phyloP scores from a whole-genome alignment of 129 eudicot genomes.

The Rutidosis leptorrhynchoides region DNA sequence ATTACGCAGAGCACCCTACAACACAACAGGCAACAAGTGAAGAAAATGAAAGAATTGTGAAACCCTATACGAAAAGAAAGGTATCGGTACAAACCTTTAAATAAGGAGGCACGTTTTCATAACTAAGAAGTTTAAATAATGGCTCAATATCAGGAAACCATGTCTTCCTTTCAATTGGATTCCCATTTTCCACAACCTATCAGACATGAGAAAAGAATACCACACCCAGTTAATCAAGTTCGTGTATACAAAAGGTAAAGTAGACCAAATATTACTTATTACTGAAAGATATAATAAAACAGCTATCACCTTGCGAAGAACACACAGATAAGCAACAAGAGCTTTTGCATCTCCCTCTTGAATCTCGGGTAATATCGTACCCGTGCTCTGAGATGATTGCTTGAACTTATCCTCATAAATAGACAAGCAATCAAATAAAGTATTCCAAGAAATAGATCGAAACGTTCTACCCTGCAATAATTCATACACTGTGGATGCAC shows the following conservation, averaged over 20 bases:
- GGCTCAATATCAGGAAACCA: conserved; percentile 99
- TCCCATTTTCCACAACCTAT: conserved; percentile 88
- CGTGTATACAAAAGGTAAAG: neutral
- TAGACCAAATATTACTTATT: conserved; percentile 2
- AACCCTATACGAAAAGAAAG: conserved; percentile 4
- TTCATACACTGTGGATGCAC: conserved; percentile 86
- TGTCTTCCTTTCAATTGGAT: conserved; percentile 71
- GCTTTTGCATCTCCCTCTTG: conserved; percentile 98
- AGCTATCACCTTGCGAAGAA: conserved; percentile 66
- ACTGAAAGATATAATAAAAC: conserved; percentile 2
- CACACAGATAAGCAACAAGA: conserved; percentile 82
- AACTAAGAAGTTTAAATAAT: conserved; percentile 91
- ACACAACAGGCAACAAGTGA: conserved; percentile 14
- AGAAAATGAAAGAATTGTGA: neutral
- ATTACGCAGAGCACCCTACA: conserved; percentile 88
- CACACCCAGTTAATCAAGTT: conserved; percentile 1
- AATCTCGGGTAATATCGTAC: conserved; percentile 73
- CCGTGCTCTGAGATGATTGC: conserved; percentile 64
- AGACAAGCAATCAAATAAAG: conserved; percentile 79
- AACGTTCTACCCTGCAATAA: conserved; percentile 82
- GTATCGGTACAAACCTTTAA: conserved; percentile 54
- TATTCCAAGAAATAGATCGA: conserved; percentile 83
- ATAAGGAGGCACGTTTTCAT: conserved; percentile 95
- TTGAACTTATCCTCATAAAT: conserved; percentile 87
- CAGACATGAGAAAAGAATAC: conserved; percentile 14